Evolutionary conservation across 306 rosid species (phyloP).

Genomic region (Ceratonia siliqua): DNA sequence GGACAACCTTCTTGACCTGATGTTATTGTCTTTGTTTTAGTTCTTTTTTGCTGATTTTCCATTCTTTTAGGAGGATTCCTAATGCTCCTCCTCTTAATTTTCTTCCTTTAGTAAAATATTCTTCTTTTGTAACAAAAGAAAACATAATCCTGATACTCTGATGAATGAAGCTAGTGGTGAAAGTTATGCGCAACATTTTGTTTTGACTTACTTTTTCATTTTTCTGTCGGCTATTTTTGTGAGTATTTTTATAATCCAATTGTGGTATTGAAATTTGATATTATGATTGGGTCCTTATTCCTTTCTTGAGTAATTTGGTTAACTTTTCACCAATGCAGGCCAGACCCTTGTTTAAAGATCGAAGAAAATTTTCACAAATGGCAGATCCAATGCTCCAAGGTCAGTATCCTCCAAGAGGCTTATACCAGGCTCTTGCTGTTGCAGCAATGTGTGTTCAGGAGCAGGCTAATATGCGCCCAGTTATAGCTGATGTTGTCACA

Average conservation of each 20-base stretch:
- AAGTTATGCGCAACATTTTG: neutral
- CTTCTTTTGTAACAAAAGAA: neutral
- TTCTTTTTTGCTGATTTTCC: slow-evolving; percentile 1
- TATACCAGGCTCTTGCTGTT: slow-evolving; percentile 95
- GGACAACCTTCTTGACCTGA: neutral
- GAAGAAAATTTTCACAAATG: slow-evolving; percentile 79
- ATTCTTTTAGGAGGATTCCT: neutral
- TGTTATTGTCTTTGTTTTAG: neutral
- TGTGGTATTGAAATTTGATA: neutral
- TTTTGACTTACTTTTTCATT: neutral
- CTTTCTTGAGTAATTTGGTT: neutral
- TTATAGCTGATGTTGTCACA: slow-evolving; percentile 91
- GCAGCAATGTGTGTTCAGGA: slow-evolving; percentile 99
- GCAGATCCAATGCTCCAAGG: slow-evolving; percentile 92
- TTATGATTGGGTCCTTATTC: neutral
- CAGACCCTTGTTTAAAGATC: slow-evolving; percentile 77
- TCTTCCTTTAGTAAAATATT: slow-evolving; percentile 8
- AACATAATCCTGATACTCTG: neutral
- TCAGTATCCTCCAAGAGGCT: slow-evolving; percentile 82
- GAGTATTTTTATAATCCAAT: neutral
- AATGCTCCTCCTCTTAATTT: neutral
- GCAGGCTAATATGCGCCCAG: slow-evolving; percentile 91
- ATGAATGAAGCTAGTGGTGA: neutral
- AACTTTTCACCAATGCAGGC: slow-evolving; percentile 83
- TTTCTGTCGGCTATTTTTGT: neutral